These are phyloP conservation scores for Candida verbasci DNA, from an alignment of 805 yeast genomes.

Conservation along the genomic window DNA sequence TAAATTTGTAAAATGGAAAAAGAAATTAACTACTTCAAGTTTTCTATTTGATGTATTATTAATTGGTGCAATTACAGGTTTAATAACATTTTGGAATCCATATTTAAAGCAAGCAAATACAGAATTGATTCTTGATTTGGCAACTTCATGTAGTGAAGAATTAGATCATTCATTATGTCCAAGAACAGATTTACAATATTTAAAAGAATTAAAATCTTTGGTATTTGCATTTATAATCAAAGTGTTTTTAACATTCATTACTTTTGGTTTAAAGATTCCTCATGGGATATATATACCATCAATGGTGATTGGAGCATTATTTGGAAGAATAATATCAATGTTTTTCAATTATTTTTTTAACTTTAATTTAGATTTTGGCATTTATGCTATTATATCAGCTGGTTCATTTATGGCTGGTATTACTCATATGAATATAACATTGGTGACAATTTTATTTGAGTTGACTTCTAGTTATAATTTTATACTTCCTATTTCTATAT, in stretches of 20 bases:
- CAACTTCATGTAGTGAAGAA: slow-evolving; percentile 43
- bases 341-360: slow-evolving; percentile 21
- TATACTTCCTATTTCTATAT: slow-evolving; percentile 52
- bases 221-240: slow-evolving; percentile 42
- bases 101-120: slow-evolving; percentile 46
- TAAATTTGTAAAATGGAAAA: slow-evolving; percentile 39
- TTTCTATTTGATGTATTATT: slow-evolving; percentile 40
- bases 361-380: slow-evolving; percentile 43
- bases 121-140: slow-evolving; percentile 46
- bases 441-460: slow-evolving; percentile 50
- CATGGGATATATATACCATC: slow-evolving; percentile 62
- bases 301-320: slow-evolving; percentile 60
- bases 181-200: slow-evolving; percentile 18
- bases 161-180: slow-evolving; percentile 28
- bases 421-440: slow-evolving; percentile 50
- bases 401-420: slow-evolving; percentile 58
- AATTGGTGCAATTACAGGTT: slow-evolving; percentile 43
- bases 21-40: slow-evolving; percentile 37
- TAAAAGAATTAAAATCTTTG: slow-evolving; percentile 29
- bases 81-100: slow-evolving; percentile 44
- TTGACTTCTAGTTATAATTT: slow-evolving; percentile 53
- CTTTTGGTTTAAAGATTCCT: slow-evolving; percentile 57
- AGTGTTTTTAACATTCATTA: slow-evolving; percentile 43
- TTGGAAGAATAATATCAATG: slow-evolving; percentile 49
- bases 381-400: slow-evolving; percentile 51